phyloP scores from a whole-genome alignment of 2,329 filamentous ascomycete genomes.

The Colletotrichum sp. region DNA sequence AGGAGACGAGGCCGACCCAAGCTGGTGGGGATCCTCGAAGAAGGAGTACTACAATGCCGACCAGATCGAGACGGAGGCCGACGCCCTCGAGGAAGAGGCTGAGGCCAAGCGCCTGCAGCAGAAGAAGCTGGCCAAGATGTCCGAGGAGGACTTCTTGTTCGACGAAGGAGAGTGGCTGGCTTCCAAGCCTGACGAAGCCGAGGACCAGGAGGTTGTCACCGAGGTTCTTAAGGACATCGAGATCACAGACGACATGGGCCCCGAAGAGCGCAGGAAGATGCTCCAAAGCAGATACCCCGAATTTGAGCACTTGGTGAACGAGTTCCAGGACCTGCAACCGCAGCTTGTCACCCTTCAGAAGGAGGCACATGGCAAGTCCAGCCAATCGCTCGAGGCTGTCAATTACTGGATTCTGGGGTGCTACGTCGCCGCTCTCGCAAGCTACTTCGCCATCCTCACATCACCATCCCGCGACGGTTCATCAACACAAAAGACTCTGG shows the following conservation, averaged over 20 bases:
- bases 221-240: slow-evolving; percentile 86
- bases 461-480: slow-evolving; percentile 71
- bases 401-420: slow-evolving; percentile 84
- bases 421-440: slow-evolving; percentile 84
- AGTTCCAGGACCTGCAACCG: slow-evolving; percentile 76
- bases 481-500: slow-evolving; percentile 62
- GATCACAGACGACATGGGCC: slow-evolving; percentile 78
- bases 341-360: slow-evolving; percentile 63
- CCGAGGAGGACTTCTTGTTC: slow-evolving; percentile 90
- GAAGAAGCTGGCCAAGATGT: slow-evolving; percentile 89
- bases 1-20: slow-evolving; percentile 63
- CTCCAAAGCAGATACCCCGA: slow-evolving; percentile 87
- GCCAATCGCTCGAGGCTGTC: slow-evolving; percentile 63
- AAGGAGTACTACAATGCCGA: slow-evolving; percentile 96
- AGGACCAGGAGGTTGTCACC: slow-evolving; percentile 69
- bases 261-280: slow-evolving; percentile 76
- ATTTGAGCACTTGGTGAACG: slow-evolving; percentile 83
- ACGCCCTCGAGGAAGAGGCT: slow-evolving; percentile 87
- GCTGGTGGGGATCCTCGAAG: slow-evolving; percentile 86
- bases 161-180: slow-evolving; percentile 87
- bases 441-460: slow-evolving; percentile 95
- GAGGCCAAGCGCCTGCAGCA: slow-evolving; percentile 89
- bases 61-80: slow-evolving; percentile 65
- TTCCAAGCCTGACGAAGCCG: slow-evolving; percentile 53
- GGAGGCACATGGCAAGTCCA: slow-evolving; percentile 56